Evolutionary conservation across 352 stramenopile genomes (phyloP), one percentile per base, ranked within the genome.

Genomic region (Phytopythium mirpurense): DNA sequence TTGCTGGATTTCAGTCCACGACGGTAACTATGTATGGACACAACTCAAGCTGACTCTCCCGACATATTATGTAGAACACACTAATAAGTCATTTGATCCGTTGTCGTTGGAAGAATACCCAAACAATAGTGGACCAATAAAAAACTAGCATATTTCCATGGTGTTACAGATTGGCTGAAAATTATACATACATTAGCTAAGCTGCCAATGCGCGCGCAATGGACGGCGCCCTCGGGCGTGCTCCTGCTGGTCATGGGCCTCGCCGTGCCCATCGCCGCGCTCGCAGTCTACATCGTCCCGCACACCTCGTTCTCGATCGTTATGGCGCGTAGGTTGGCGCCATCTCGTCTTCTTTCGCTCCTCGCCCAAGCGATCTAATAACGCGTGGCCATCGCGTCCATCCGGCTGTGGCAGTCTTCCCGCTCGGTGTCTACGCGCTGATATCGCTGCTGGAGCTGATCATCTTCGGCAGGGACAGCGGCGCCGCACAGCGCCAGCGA

Each of bases 381-480:
- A 3, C 32, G 11, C 32, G 2, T 36, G 32, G 2, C 5, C 29
- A 9, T 9, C 29, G 29, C 11, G 18, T 6, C 26, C 21, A 7
- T 16, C 38, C 18, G 16, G 19, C 21, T 18, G 8, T 16, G 27
- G 4, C 35, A 54, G 48, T 54, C 29, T 43, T 88, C 21, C 72
- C 72, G 12, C 57, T 87, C 27, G 40, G 83, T 7, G 69, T 86
- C 34, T 84, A 79, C 50, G 63, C 65, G 16, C 62, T 66, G n/a
- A 69, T 82, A n/a, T 72, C 66, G 37, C 45, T 86, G 12, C 41
- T 85, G 26, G 68, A 84, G 54, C 46, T 72, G 24, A 42, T 66
- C 26, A 60, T 64, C 42, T 51, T 66, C 27, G 63, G 51, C 27
- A 78, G 70, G 62, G 62, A 47, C 24, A 42, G 60, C 29, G 29